Conservation (phyloP, 1,284 basidiomycete species). For the Pascua guehoae region DNA sequence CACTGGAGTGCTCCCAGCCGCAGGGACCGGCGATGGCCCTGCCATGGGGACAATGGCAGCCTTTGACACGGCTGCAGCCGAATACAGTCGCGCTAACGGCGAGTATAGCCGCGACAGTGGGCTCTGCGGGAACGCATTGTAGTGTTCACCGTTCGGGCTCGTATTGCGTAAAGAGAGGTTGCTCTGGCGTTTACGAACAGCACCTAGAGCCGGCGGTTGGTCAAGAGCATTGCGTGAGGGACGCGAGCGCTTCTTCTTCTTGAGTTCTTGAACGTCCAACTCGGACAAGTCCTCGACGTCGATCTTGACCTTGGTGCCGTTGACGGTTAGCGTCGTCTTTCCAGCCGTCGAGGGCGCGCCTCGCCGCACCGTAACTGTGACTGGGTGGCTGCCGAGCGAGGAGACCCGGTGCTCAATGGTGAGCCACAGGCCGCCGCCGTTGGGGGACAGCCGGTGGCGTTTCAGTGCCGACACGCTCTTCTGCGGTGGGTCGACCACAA, state of each 20-base stretch:
- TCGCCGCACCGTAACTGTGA: slow-evolving; percentile 65
- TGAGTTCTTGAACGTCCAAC: slow-evolving; percentile 76
- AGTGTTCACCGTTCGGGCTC: slow-evolving; percentile 8
- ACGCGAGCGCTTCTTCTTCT: slow-evolving; percentile 80
- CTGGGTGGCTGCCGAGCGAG: slow-evolving; percentile 68
- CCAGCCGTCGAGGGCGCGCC: slow-evolving; percentile 56
- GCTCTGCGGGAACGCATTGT: slow-evolving; percentile 18
- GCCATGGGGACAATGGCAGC: slow-evolving; percentile 44
- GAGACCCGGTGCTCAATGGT: slow-evolving; percentile 83
- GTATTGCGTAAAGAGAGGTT: slow-evolving; percentile 22
- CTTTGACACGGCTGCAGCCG: slow-evolving; percentile 61
- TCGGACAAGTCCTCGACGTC: slow-evolving; percentile 88
- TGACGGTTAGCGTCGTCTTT: slow-evolving; percentile 76
- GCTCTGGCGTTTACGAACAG: slow-evolving; percentile 56
- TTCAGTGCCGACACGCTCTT: slow-evolving; percentile 76
- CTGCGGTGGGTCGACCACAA: slow-evolving; percentile 92
- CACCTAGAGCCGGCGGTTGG: slow-evolving; percentile 75
- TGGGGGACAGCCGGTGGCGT: slow-evolving; percentile 78
- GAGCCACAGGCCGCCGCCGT: slow-evolving; percentile 94
- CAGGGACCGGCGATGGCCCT: slow-evolving; percentile 44
- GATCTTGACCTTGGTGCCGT: slow-evolving; percentile 80
- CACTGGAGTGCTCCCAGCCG: slow-evolving; percentile 53
- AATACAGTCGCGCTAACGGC: slow-evolving; percentile 68
- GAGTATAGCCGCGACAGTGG: slow-evolving; percentile 25
- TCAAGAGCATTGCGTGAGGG: slow-evolving; percentile 85